Percentiles rank a stretch among this genome's conserved stretches.
phyloP scores from a whole-genome alignment of 257 asterid genomes.

The Capsicum baccatum region DNA sequence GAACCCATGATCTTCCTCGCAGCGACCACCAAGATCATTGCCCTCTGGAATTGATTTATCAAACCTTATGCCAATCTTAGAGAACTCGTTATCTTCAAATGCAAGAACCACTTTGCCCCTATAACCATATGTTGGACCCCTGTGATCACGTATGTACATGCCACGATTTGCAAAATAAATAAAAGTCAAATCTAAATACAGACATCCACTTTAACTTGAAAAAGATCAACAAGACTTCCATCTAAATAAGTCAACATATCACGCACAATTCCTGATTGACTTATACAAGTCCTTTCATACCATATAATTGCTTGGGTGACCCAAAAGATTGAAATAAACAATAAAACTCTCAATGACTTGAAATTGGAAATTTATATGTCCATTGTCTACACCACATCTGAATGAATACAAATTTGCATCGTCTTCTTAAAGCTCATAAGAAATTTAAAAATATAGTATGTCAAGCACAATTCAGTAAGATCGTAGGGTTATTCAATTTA shows the following conservation, averaged over 20 bases:
- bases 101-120: constrained; percentile 87
- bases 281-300: background rate
- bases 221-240: constrained; percentile 11
- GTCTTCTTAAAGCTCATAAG: background rate
- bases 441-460: background rate
- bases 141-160: constrained; percentile 33
- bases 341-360: constrained; percentile 4
- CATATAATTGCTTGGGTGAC: constrained; percentile 12
- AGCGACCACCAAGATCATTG: constrained; percentile 86
- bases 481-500: background rate
- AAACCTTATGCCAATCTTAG: constrained; percentile 93
- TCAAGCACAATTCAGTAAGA: background rate
- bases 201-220: constrained; percentile 19
- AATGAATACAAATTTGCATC: constrained; percentile 13
- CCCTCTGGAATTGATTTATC: constrained; percentile 84
- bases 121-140: constrained; percentile 81
- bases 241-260: constrained; percentile 7
- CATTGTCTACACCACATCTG: background rate
- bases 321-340: background rate
- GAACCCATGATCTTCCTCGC: constrained; percentile 92
- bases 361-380: background rate
- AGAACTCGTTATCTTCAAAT: constrained; percentile 82
- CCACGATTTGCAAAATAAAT: constrained; percentile 13
- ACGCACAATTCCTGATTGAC: constrained; percentile 4
- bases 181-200: background rate